Evolutionary conservation across 106 monocot species (phyloP), one percentile per base, ranked within the genome.

Genomic region (Allium sativum): DNA sequence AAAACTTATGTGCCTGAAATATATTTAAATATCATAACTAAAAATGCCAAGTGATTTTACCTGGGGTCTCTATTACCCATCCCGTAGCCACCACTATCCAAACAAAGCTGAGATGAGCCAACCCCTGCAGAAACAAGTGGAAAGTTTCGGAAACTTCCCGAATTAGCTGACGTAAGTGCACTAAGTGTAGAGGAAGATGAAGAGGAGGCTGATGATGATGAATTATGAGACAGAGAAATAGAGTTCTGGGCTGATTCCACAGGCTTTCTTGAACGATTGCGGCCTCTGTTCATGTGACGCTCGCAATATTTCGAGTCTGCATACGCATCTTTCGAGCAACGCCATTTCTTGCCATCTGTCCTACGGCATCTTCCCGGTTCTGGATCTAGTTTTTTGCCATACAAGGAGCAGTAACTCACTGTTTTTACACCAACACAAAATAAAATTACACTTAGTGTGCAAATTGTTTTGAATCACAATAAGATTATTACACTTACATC

Each of bases 241-340:
- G 72, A 47, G 21, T 65, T 69, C 46, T 45, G 64, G 18, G 69
- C 21, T 31, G 31, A 31, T 85, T 86, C 81, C 86, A 86, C 86
- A 78, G 72, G 86, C 81, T 86, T 86, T 92, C 92, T 87, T 87
- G 92, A 87, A 87, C 92, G 92, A 41, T 82, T 77, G 64, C 84
- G 80, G 73, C 92, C 84, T 1, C 92, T 61, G 48, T 87, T 83
- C 74, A 92, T 81, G 74, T 87, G 87, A 9, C 84, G 77, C 73
- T 92, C 92, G 72, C 92, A 92, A 78, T 92, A 92, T 65, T 84
- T 87, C 53, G 83, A 80, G 53, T 87, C 87, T 17, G 84, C 81
- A 46, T 76, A 75, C 8, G 81, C 92, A 44, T 84, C 87, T 40
- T 74, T 86, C 12, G 81, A 72, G 86, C 86, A 86, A 59, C 86